Conservation (phyloP, 192 early-diverging fungal species). For the Coemansia umbellata region DNA sequence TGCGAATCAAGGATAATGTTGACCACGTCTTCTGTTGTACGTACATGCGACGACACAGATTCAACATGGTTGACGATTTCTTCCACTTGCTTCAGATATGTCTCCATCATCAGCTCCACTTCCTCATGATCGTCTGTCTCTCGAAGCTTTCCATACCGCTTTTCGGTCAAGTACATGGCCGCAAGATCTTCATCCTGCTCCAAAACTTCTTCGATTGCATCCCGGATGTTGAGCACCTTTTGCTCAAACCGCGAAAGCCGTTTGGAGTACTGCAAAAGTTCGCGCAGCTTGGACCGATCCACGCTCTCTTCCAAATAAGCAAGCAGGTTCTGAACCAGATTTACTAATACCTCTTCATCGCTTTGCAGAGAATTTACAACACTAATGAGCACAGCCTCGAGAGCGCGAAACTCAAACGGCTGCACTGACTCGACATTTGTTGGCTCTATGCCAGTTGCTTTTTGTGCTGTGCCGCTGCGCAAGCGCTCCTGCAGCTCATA, state of each 20-base stretch:
- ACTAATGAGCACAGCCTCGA: conserved; percentile 77
- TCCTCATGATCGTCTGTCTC: conserved; percentile 74
- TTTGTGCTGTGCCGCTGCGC: conserved; percentile 38
- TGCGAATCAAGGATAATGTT: conserved; percentile 81
- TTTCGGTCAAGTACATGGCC: conserved; percentile 84
- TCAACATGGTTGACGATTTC: conserved; percentile 75
- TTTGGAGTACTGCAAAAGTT: conserved; percentile 73
- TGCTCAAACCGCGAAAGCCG: conserved; percentile 75
- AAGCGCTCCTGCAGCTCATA: conserved; percentile 77
- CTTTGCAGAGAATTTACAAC: conserved; percentile 65
- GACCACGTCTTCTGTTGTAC: conserved; percentile 79
- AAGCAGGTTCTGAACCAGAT: conserved; percentile 63
- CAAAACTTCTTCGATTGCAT: conserved; percentile 75
- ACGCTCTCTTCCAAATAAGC: conserved; percentile 71
- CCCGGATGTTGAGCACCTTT: conserved; percentile 69
- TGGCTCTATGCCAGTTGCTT: not conserved
- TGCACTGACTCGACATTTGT: conserved; percentile 8
- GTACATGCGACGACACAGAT: conserved; percentile 63
- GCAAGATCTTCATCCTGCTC: conserved; percentile 89
- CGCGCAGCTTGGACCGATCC: conserved; percentile 68
- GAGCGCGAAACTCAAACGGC: conserved; percentile 59
- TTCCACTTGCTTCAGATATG: conserved; percentile 83
- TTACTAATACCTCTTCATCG: conserved; percentile 64
- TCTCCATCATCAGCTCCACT: conserved; percentile 85
- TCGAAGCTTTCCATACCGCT: conserved; percentile 57